phyloP scores from a whole-genome alignment of 345 rosid species.

The Boechera stricta region DNA sequence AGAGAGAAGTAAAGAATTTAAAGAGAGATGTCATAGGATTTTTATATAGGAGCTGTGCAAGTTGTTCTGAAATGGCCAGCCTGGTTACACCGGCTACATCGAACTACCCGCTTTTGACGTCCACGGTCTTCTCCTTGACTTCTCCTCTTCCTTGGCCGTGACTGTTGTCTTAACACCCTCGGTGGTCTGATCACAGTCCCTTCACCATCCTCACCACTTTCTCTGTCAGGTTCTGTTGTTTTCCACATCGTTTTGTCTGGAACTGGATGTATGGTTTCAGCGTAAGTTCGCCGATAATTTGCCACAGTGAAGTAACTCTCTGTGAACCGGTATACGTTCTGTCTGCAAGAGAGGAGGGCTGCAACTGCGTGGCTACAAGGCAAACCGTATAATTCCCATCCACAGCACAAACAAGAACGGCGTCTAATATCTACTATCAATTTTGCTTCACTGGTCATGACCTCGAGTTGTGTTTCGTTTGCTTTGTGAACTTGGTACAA shows the following conservation, averaged over 20 bases:
- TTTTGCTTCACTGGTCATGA: slow-evolving; percentile 65
- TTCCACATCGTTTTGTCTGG: slow-evolving; percentile 87
- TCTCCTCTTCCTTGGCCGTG: slow-evolving; percentile 90
- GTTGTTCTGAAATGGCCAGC: slow-evolving; percentile 98
- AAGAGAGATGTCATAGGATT: slow-evolving; percentile 12
- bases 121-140: slow-evolving; percentile 87
- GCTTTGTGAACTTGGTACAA: slow-evolving; percentile 75
- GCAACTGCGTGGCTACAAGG: slow-evolving; percentile 99
- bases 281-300: slow-evolving; percentile 83
- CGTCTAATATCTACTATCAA: slow-evolving; percentile 69
- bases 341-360: slow-evolving; percentile 92
- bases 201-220: slow-evolving; percentile 45
- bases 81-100: slow-evolving; percentile 95
- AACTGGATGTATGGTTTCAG: slow-evolving; percentile 91
- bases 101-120: slow-evolving; percentile 84
- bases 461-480: slow-evolving; percentile 74
- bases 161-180: slow-evolving; percentile 71
- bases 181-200: slow-evolving; percentile 75
- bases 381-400: slow-evolving; percentile 91
- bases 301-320: slow-evolving; percentile 94
- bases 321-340: slow-evolving; percentile 78
- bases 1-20: slow-evolving; percentile 13
- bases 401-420: slow-evolving; percentile 80
- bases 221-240: slow-evolving; percentile 62
- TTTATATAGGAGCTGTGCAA: slow-evolving; percentile 88